Conservation (phyloP, 2,329 filamentous ascomycete genomes). For the Camillea tinctor region DNA sequence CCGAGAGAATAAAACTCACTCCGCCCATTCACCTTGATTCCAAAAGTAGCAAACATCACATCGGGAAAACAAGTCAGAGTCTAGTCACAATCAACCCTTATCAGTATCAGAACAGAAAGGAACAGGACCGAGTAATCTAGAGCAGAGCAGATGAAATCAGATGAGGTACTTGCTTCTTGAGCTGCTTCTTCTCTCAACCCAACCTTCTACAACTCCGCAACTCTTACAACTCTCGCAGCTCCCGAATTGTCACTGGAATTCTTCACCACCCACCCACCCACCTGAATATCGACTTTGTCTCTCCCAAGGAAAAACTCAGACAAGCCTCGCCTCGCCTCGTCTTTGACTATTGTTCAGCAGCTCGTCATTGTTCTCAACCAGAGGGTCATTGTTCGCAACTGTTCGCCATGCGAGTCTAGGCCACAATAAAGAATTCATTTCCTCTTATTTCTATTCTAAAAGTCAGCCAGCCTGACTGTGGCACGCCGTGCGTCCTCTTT, state of each 20-base stretch:
- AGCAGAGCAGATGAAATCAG: too few relatives aligned
- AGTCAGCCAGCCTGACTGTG: conserved; percentile 12
- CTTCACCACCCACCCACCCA: not conserved
- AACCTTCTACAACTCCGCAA: not conserved
- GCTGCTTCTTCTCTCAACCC: not conserved
- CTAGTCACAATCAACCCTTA: not conserved
- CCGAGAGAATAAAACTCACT: not conserved
- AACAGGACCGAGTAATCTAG: too few relatives aligned
- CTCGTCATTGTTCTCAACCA: conserved; percentile 21
- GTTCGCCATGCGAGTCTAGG: conserved; percentile 15
- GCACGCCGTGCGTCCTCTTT: conserved; percentile 18
- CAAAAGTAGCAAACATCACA: not conserved
- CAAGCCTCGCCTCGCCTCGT: conserved; percentile 8
- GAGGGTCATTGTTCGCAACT: conserved; percentile 16
- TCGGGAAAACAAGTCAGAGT: not conserved
- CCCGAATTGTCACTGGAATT: not conserved
- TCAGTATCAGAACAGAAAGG: not conserved
- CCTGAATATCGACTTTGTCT: not conserved
- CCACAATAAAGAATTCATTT: conserved; percentile 21
- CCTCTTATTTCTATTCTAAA: conserved; percentile 24
- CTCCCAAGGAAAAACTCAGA: not conserved
- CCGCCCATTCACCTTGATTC: not conserved
- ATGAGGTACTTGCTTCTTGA: not conserved
- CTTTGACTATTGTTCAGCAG: conserved; percentile 19
- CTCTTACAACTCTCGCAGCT: too few relatives aligned